phyloP scores from a whole-genome alignment of 139 green algal species.

The Diplosphaera chodatii region DNA sequence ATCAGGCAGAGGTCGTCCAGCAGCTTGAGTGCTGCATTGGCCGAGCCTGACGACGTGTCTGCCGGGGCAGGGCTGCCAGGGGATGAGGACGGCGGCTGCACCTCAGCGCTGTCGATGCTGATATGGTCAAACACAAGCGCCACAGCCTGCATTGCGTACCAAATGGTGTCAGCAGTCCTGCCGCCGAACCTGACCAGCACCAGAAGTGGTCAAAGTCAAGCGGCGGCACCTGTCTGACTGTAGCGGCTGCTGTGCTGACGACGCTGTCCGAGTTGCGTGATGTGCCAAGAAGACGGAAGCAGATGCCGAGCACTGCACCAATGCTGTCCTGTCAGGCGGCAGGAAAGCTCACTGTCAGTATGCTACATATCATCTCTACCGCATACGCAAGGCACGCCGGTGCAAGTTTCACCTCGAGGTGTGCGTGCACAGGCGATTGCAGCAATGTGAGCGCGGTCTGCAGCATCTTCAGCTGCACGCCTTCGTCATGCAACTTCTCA shows the following conservation, averaged over 20 bases:
- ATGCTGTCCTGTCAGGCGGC: conserved; percentile 34
- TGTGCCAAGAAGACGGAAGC: conserved; percentile 42
- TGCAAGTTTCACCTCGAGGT: conserved; percentile 29
- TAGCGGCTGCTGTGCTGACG: conserved; percentile 63
- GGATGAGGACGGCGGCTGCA: background rate
- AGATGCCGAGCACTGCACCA: conserved; percentile 50
- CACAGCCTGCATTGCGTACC: conserved; percentile 37
- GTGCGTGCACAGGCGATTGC: conserved; percentile 54
- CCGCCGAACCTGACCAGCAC: too few species aligned
- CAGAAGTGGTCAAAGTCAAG: too few species aligned
- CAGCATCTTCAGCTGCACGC: conserved; percentile 76
- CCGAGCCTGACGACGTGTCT: background rate
- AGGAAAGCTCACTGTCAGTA: background rate
- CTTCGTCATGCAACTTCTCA: conserved; percentile 60
- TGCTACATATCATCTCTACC: too few species aligned
- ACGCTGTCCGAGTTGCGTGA: conserved; percentile 51
- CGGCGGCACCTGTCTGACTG: conserved; percentile 62
- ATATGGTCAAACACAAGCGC: conserved; percentile 73
- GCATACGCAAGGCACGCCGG: background rate
- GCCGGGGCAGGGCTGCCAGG: background rate
- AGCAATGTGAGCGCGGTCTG: conserved; percentile 76
- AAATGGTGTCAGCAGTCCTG: too few species aligned
- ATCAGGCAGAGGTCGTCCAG: conserved; percentile 56
- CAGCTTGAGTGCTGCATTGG: conserved; percentile 49
- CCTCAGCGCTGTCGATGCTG: conserved; percentile 5